Evolutionary conservation across 2,329 filamentous ascomycete species (phyloP), one percentile per base, ranked within the genome.

Genomic region (Fonsecaea nubica): DNA sequence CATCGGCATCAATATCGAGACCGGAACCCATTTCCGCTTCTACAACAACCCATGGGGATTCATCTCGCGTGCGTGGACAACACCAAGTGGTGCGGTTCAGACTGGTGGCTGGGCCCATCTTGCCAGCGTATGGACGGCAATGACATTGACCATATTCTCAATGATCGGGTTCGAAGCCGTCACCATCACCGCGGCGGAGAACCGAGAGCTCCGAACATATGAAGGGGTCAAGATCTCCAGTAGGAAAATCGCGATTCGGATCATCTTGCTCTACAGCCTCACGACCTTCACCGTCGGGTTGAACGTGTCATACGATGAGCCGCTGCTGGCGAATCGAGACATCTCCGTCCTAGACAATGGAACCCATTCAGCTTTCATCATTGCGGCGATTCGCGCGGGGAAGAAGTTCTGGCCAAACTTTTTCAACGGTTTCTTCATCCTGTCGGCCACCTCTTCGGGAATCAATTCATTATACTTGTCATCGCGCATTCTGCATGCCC

Each of bases 181-280:
- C 21, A 77, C 79, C 4, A 77, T 81, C 30, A 81, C 80, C 3
- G 80, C 80, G 18, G 77, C 80, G 1, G 81, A 82, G 69, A 81
- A 78, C 70, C 77, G 76, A 62, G 76, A 77, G 48, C 77, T 74
- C 32, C 57, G 57, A 32, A 59, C 57, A 4, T 76, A 79, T 32
- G 78, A 82, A 67, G 79, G 77, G 0, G 78, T 83, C 72, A 82
- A 82, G 67, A 76, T 82, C 53, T 80, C 80, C 1, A 80, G 77
- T 3, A 75, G 80, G 57, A 82, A 82, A 70, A 77, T 81, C 52
- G 76, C 76, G 6, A 71, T 82, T 21, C 77, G 80, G 45, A 78
- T 82, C 54, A 77, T 81, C n/a, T 73, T 80, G 9, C 75, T 82
- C 2, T 82, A 82, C 67, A 74, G 56, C 65, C 76, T 82, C 15